Percentiles rank a stretch among this genome's conserved stretches.
Conservation (phyloP, 306 rosid species). For the Arachis hypogaea region DNA sequence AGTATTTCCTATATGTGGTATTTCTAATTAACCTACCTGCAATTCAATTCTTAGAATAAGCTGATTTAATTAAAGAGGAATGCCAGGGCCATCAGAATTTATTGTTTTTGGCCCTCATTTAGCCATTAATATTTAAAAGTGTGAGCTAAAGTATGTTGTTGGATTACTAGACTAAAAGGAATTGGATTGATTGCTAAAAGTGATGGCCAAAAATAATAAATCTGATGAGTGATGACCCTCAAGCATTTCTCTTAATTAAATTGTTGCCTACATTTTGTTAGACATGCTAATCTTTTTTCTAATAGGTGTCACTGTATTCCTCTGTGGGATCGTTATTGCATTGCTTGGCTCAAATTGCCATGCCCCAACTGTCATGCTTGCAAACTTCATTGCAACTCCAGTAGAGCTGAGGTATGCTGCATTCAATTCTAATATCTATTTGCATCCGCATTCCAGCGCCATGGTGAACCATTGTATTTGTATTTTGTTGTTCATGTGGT, state of each 20-base stretch:
- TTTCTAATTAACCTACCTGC: not conserved
- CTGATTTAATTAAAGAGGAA: too few species aligned
- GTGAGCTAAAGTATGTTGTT: too few species aligned
- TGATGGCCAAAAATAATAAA: too few species aligned
- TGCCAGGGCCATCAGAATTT: too few species aligned
- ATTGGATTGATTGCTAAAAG: too few species aligned
- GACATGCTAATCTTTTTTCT: conserved; percentile 31
- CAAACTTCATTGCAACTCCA: conserved; percentile 91
- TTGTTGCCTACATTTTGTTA: not conserved
- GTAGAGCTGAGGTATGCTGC: conserved; percentile 79
- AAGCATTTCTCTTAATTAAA: too few species aligned
- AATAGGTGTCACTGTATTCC: conserved; percentile 82
- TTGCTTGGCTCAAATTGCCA: conserved; percentile 71
- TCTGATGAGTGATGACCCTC: too few species aligned
- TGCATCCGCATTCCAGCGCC: conserved; percentile 9
- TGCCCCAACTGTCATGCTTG: conserved; percentile 87
- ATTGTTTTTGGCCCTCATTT: too few species aligned
- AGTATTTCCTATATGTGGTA: conserved; percentile 87
- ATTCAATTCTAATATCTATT: not conserved
- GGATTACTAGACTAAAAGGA: too few species aligned
- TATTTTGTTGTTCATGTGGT: conserved; percentile 25
- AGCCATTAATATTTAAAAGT: too few species aligned
- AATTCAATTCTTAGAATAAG: not conserved
- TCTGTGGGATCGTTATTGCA: conserved; percentile 76
- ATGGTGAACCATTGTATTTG: conserved; percentile 2